Percentiles rank a stretch among this genome's conserved stretches.
phyloP scores from a whole-genome alignment of 2,329 filamentous ascomycete species.

The Trichophyton mentagrophytes region DNA sequence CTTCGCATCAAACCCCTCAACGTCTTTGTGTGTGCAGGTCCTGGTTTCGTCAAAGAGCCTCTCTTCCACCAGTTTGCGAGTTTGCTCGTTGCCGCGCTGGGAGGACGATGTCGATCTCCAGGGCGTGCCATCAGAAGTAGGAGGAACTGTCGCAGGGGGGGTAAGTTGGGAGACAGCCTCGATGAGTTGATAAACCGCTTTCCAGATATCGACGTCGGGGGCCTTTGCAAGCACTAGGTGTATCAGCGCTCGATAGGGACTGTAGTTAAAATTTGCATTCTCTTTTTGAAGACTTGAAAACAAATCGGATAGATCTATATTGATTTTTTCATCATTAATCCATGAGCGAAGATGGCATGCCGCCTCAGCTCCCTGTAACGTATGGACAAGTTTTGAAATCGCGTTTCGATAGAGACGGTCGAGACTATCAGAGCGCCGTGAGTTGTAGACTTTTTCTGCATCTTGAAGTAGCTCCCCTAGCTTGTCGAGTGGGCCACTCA shows the following conservation, averaged over 20 bases:
- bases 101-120: not conserved
- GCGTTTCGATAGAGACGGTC: slow-evolving; percentile 4
- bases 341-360: slow-evolving; percentile 9
- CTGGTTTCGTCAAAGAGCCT: slow-evolving; percentile 15
- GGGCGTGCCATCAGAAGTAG: too few relatives aligned
- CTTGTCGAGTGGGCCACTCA: slow-evolving; percentile 7
- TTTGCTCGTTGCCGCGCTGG: slow-evolving; percentile 14
- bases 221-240: slow-evolving; percentile 12
- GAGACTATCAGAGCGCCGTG: slow-evolving; percentile 4
- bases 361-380: slow-evolving; percentile 6
- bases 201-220: not conserved
- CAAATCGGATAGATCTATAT: slow-evolving; percentile 5
- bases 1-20: slow-evolving; percentile 14
- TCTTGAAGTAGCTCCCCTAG: slow-evolving; percentile 4
- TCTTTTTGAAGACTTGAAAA: not conserved
- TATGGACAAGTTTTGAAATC: slow-evolving; percentile 6
- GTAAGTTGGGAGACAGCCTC: too few relatives aligned
- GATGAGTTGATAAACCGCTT: too few relatives aligned
- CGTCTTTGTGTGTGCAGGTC: slow-evolving; percentile 11
- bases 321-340: slow-evolving; percentile 3
- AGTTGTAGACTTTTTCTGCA: slow-evolving; percentile 6
- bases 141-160: too few relatives aligned
- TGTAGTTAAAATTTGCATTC: slow-evolving; percentile 6
- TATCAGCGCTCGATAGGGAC: slow-evolving; percentile 9
- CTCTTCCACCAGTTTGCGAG: slow-evolving; percentile 11